Evolutionary conservation across 2,329 filamentous ascomycete species (phyloP).

Genomic region (Pestalotiopsis sp.): DNA sequence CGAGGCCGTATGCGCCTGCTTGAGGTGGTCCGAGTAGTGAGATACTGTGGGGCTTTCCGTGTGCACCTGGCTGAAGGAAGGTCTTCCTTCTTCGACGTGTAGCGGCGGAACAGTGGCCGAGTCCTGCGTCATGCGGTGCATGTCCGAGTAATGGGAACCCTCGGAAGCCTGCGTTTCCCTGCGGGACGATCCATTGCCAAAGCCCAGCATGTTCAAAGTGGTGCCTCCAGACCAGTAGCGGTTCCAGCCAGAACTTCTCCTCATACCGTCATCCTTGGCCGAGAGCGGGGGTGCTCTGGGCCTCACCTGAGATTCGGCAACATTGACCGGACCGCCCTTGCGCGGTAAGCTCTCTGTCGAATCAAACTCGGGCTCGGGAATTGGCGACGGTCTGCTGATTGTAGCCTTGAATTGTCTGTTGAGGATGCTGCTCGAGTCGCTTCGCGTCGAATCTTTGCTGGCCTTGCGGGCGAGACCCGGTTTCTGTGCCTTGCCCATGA

Average conservation of each 20-base stretch:
- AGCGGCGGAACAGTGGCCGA: slow-evolving; percentile 74
- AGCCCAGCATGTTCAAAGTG: slow-evolving; percentile 66
- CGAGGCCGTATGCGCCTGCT: slow-evolving; percentile 62
- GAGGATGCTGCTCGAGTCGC: slow-evolving; percentile 57
- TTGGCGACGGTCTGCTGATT: slow-evolving; percentile 59
- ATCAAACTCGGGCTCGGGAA: slow-evolving; percentile 30
- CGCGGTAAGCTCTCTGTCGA: slow-evolving; percentile 10
- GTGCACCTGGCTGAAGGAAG: slow-evolving; percentile 66
- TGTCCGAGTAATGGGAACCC: slow-evolving; percentile 59
- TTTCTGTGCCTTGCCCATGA: slow-evolving; percentile 62
- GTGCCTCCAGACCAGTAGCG: slow-evolving; percentile 77
- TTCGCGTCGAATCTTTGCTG: slow-evolving; percentile 59
- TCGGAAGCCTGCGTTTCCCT: slow-evolving; percentile 58
- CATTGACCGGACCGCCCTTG: slow-evolving; percentile 23
- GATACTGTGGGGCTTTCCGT: slow-evolving; percentile 72
- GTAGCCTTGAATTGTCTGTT: slow-evolving; percentile 65
- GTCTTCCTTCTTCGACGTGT: slow-evolving; percentile 61
- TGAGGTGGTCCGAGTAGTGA: slow-evolving; percentile 55
- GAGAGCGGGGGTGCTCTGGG: slow-evolving; percentile 38
- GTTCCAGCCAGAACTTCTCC: slow-evolving; percentile 76
- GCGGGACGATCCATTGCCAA: slow-evolving; percentile 47
- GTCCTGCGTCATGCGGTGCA: slow-evolving; percentile 59
- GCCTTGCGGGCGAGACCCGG: slow-evolving; percentile 49
- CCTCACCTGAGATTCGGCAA: slow-evolving; percentile 24
- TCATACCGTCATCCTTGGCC: slow-evolving; percentile 43